A percentile compares a stretch with the other conserved stretches of the same genome.
phyloP scores from a whole-genome alignment of 129 eudicot genomes.

The Rutidosis leptorrhynchoides region DNA sequence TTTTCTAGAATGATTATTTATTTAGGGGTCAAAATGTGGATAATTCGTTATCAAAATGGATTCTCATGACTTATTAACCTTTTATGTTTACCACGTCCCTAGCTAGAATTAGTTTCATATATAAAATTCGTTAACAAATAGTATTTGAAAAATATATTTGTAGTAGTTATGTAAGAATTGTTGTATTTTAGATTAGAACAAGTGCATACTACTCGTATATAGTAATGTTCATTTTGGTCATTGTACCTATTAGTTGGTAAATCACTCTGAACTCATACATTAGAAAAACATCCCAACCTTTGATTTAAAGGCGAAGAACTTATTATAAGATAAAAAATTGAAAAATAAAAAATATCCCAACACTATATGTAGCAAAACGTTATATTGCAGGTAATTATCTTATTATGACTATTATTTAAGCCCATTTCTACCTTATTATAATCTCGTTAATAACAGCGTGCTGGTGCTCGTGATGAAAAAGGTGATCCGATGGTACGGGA shows the following conservation, averaged over 20 bases:
- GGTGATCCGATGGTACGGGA: constrained; percentile 89
- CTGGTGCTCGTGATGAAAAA: constrained; percentile 92
- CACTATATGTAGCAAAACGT: background rate
- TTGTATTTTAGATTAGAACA: background rate
- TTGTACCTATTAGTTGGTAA: background rate
- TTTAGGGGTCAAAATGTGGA: background rate
- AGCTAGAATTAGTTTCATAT: too few species aligned
- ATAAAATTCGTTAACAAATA: background rate
- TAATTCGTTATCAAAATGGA: background rate
- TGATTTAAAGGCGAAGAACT: too few species aligned
- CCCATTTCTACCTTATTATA: background rate
- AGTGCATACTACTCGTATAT: background rate
- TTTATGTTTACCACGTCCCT: background rate
- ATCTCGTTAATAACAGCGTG: constrained; percentile 47
- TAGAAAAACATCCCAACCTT: background rate
- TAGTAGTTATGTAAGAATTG: background rate
- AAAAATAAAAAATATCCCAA: background rate
- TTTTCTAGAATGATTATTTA: too few species aligned
- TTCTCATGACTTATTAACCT: background rate
- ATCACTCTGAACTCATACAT: background rate
- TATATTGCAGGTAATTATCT: background rate
- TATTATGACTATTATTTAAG: background rate
- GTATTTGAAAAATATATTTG: background rate
- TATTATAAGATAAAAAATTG: too few species aligned
- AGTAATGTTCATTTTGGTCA: background rate